Evolutionary conservation across 2,329 filamentous ascomycete genomes (phyloP).

Genomic region (Colletotrichum australisinense): DNA sequence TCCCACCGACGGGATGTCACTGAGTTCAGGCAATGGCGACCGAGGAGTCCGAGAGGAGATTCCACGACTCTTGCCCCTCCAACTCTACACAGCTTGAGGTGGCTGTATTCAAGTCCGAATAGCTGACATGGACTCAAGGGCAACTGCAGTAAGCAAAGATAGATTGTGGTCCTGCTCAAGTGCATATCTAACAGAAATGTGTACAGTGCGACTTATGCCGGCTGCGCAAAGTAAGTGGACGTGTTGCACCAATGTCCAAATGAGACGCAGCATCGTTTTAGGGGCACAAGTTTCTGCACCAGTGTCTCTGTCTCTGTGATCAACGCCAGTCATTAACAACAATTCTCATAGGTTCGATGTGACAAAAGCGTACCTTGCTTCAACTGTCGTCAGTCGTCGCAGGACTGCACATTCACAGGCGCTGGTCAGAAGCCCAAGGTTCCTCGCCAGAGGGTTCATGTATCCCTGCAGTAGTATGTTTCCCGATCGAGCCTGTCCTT

Average conservation of each 20-base stretch:
- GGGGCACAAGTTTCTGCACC: background rate
- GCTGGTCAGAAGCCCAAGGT: slow-evolving; percentile 23
- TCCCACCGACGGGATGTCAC: background rate
- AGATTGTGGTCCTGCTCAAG: background rate
- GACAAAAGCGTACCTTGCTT: slow-evolving; percentile 12
- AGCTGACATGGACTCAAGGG: slow-evolving; percentile 4
- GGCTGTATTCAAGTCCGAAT: background rate
- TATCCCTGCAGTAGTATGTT: slow-evolving; percentile 2
- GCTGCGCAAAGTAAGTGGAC: slow-evolving; percentile 1
- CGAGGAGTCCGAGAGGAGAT: background rate
- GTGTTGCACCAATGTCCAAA: background rate
- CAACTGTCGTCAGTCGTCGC: background rate
- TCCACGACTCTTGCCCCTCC: too few species aligned
- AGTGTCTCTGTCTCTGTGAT: background rate
- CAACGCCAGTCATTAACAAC: background rate
- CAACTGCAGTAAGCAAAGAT: background rate
- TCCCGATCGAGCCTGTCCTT: background rate
- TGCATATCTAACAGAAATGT: background rate
- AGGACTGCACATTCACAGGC: slow-evolving; percentile 11
- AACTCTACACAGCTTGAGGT: background rate
- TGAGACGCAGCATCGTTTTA: too few species aligned
- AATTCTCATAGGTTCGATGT: background rate
- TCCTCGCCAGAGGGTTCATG: slow-evolving; percentile 4
- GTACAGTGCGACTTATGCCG: slow-evolving; percentile 9
- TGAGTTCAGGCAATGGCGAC: background rate